Conservation (phyloP, 768 basidiomycete species). For the Daedaleopsis sinensis region DNA sequence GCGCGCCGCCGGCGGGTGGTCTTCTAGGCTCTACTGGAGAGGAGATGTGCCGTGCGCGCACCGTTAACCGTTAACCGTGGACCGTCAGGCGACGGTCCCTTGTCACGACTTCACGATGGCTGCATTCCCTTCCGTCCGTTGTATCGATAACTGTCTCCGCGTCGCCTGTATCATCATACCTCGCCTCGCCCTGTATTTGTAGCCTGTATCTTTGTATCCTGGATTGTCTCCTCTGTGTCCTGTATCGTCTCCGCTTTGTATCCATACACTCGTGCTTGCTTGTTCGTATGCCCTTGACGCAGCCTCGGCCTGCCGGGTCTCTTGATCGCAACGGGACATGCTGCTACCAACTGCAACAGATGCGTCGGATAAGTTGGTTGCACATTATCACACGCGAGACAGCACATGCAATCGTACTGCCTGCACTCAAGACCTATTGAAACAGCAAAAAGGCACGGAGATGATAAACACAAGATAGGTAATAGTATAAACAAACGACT, state of each 20-base stretch:
- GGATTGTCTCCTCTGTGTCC: neutral
- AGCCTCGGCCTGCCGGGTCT: neutral
- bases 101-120: neutral
- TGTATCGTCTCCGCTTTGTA: constrained; percentile 5
- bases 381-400: too few relatives aligned
- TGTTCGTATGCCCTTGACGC: too few relatives aligned
- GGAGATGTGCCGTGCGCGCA: neutral
- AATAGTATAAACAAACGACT: neutral
- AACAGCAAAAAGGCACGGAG: neutral
- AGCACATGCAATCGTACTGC: too few relatives aligned
- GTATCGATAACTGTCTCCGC: constrained; percentile 6
- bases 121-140: neutral
- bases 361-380: too few relatives aligned
- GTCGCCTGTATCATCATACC: neutral
- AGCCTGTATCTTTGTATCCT: neutral
- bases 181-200: constrained; percentile 1
- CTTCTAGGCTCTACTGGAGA: too few relatives aligned
- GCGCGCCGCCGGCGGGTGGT: neutral
- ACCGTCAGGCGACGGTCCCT: too few relatives aligned
- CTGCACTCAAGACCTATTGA: too few relatives aligned
- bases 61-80: neutral
- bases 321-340: too few relatives aligned
- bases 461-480: neutral
- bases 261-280: constrained; percentile 2
- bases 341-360: neutral